Evolutionary conservation across 441 rosid genomes (phyloP).

Genomic region (Euphorbia neoarborescens): DNA sequence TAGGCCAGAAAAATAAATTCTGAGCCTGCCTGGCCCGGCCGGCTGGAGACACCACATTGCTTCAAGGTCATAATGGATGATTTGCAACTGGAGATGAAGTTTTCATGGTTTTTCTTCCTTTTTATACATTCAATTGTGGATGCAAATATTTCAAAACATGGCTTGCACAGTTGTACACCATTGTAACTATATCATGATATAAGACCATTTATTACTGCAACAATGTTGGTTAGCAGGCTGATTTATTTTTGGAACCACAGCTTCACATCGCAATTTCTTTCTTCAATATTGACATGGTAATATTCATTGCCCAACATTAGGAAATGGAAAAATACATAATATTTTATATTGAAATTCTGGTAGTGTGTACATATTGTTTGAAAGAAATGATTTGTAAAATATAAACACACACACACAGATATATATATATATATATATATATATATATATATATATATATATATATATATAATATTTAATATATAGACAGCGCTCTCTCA

Average conservation of each 20-base stretch:
- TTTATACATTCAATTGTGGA: background rate
- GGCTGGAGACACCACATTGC: too few species aligned
- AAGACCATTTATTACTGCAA: background rate
- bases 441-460: too few species aligned
- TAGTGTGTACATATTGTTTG: background rate
- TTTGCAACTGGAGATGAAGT: conserved; percentile 59
- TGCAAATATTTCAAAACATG: background rate
- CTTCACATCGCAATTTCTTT: conserved; percentile 37
- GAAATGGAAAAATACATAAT: background rate
- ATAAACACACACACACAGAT: too few species aligned
- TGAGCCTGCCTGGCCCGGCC: too few species aligned
- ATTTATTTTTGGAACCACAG: conserved; percentile 69
- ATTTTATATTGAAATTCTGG: background rate
- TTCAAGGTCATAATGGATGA: conserved; percentile 34
- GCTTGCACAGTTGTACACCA: background rate
- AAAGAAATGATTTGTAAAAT: too few species aligned
- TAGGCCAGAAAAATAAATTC: too few species aligned
- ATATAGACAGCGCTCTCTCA: too few species aligned
- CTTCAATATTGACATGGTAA: conserved; percentile 67
- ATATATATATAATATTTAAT: too few species aligned
- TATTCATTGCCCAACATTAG: conserved; percentile 4
- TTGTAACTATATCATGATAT: background rate
- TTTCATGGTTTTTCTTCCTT: background rate
- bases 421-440: too few species aligned
- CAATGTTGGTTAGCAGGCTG: conserved; percentile 50